These are phyloP conservation scores for Trichoderma aggressivum DNA, from an alignment of 2,329 filamentous ascomycete species.

Conservation along the genomic window DNA sequence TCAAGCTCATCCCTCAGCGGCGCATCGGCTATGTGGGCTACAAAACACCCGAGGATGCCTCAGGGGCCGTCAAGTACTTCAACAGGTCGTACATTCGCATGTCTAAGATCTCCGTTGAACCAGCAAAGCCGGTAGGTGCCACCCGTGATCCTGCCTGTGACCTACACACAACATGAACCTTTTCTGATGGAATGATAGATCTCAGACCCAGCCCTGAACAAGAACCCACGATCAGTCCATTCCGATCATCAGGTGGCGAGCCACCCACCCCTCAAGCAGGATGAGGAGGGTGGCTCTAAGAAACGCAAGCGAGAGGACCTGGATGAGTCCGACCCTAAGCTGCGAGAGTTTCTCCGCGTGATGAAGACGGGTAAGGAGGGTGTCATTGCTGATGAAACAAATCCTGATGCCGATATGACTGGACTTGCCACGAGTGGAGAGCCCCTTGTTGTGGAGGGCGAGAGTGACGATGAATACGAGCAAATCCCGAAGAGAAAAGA, in stretches of 20 bases:
- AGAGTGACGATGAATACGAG: conserved; percentile 76
- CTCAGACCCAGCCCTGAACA: conserved; percentile 41
- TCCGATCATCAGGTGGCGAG: conserved; percentile 24
- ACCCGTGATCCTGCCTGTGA: conserved; percentile 5
- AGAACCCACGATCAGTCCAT: conserved; percentile 28
- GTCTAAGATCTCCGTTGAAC: conserved; percentile 87
- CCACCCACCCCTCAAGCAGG: conserved; percentile 8
- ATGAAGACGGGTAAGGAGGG: conserved; percentile 59
- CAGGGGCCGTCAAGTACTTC: conserved; percentile 87
- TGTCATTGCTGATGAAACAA: conserved; percentile 32
- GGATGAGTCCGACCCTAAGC: conserved; percentile 68
- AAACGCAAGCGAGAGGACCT: conserved; percentile 66
- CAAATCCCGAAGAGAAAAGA: conserved; percentile 53
- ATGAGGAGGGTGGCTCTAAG: conserved; percentile 43
- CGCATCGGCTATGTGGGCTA: conserved; percentile 96
- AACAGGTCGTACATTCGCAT: conserved; percentile 93
- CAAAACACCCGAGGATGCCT: conserved; percentile 75
- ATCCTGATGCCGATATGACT: conserved; percentile 23
- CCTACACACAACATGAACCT: conserved; percentile 21
- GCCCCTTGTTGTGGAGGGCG: conserved; percentile 48
- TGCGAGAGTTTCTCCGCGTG: conserved; percentile 80
- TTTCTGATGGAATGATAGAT: conserved; percentile 42
- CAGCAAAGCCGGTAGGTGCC: conserved; percentile 70
- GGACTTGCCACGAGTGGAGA: conserved; percentile 23
- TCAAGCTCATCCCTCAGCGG: conserved; percentile 84